A percentile compares a stretch with the other conserved stretches of the same genome.
phyloP scores from a whole-genome alignment of 2,329 filamentous ascomycete species.

The Cryphonectria japonica region DNA sequence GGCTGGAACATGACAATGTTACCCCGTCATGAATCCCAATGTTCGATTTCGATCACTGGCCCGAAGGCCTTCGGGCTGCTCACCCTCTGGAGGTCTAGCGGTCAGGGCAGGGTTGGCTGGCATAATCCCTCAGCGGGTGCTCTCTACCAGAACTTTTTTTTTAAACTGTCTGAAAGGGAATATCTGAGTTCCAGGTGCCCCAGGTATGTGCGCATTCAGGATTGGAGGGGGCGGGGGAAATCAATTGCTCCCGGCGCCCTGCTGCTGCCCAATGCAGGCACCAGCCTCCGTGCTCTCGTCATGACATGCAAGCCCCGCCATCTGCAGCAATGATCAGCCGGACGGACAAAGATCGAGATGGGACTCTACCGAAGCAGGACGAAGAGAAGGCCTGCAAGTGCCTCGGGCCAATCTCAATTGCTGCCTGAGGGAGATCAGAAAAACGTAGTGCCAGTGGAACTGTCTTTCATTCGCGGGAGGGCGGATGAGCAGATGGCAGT shows the following conservation, averaged over 20 bases:
- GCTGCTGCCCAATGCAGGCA: conserved; percentile 1
- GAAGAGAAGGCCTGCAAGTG: neutral
- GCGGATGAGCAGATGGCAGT: neutral
- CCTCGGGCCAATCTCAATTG: neutral
- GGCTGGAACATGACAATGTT: conserved; percentile 22
- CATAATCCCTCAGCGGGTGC: neutral
- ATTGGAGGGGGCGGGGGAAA: neutral
- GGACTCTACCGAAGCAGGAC: neutral
- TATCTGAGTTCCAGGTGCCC: neutral
- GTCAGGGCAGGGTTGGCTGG: conserved; percentile 8
- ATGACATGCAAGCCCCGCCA: neutral
- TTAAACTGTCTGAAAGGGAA: neutral
- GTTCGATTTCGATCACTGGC: conserved; percentile 17
- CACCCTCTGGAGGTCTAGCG: conserved; percentile 11
- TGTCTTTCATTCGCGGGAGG: neutral
- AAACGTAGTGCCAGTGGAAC: neutral
- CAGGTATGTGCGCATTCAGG: neutral
- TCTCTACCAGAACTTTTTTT: neutral
- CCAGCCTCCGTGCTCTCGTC: neutral
- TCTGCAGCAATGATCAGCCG: conserved; percentile 9
- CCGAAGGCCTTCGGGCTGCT: conserved; percentile 28
- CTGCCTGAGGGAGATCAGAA: neutral
- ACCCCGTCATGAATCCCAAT: conserved; percentile 24
- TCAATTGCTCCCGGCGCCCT: conserved; percentile 6
- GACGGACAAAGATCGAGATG: conserved; percentile 15